phyloP scores from a whole-genome alignment of 1,284 basidiomycete species.

The Fomitopsis schrenkii region DNA sequence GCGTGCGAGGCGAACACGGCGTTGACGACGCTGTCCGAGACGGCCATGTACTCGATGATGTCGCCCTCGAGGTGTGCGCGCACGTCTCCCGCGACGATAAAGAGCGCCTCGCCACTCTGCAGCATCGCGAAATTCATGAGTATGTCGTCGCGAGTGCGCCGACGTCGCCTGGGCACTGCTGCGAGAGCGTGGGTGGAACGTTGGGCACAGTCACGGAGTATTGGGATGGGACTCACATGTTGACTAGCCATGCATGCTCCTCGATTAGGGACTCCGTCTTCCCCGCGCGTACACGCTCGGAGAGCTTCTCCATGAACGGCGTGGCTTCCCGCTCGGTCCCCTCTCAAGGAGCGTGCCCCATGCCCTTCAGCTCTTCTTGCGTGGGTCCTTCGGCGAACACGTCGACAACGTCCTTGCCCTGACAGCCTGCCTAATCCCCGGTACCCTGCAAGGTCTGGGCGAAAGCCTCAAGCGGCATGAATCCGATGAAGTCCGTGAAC shows the following conservation, averaged over 20 bases:
- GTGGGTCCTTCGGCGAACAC: conserved; percentile 11
- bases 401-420: conserved; percentile 11
- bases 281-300: conserved; percentile 10
- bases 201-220: background rate
- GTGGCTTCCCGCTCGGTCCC: conserved; percentile 12
- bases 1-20: too few relatives aligned
- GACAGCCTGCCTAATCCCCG: conserved; percentile 7
- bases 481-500: conserved; percentile 66
- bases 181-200: conserved; percentile 40
- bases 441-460: conserved; percentile 61
- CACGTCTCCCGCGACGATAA: conserved; percentile 92
- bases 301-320: conserved; percentile 12
- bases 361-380: conserved; percentile 56
- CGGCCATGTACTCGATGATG: conserved; percentile 34
- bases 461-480: conserved; percentile 76
- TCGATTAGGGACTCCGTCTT: conserved; percentile 4
- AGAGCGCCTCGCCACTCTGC: conserved; percentile 83
- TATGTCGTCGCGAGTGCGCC: conserved; percentile 85
- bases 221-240: conserved; percentile 27
- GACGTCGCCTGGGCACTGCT: conserved; percentile 87
- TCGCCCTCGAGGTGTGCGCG: conserved; percentile 92
- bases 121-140: conserved; percentile 85
- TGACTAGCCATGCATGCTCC: conserved; percentile 58
- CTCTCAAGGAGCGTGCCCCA: conserved; percentile 75
- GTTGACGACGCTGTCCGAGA: too few relatives aligned